These are phyloP conservation scores for Metschnikowia anglica DNA, from an alignment of 805 yeast genomes.

Conservation along the genomic window DNA sequence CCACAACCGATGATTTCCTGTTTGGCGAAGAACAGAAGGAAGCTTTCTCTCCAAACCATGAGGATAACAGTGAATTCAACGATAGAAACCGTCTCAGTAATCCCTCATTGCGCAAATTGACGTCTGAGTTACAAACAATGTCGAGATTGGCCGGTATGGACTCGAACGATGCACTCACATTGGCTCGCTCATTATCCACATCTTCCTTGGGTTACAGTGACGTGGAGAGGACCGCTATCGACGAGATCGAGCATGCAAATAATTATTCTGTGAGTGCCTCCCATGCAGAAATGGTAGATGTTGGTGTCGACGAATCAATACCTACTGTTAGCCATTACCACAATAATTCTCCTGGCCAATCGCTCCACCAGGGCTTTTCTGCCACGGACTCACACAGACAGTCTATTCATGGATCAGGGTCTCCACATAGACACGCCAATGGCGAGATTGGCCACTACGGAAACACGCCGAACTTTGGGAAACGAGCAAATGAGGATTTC, in stretches of 20 bases:
- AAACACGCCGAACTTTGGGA: neutral
- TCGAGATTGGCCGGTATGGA: constrained; percentile 77
- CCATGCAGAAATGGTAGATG: neutral
- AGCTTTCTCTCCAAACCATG: neutral
- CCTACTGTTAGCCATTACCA: too few relatives aligned
- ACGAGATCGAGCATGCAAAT: constrained; percentile 28
- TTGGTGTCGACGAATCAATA: too few relatives aligned
- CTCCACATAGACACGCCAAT: neutral
- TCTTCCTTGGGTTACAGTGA: constrained; percentile 61
- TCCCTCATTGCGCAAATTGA: constrained; percentile 69
- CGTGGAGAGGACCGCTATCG: constrained; percentile 46
- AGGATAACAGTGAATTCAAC: neutral
- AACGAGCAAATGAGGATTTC: constrained; percentile 22
- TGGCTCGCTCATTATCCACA: constrained; percentile 77
- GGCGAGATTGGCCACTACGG: neutral
- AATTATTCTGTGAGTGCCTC: constrained; percentile 2
- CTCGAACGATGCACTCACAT: constrained; percentile 76
- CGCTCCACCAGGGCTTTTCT: neutral
- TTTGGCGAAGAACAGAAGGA: too few relatives aligned
- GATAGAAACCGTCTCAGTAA: constrained; percentile 31
- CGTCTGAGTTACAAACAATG: constrained; percentile 71
- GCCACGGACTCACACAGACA: neutral
- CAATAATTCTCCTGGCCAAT: neutral
- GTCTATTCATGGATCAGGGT: neutral
- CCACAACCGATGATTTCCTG: constrained; percentile 15